These are phyloP conservation scores for Geotrichum aggregatum DNA, from an alignment of 1,139 yeast genomes.

Conservation along the genomic window DNA sequence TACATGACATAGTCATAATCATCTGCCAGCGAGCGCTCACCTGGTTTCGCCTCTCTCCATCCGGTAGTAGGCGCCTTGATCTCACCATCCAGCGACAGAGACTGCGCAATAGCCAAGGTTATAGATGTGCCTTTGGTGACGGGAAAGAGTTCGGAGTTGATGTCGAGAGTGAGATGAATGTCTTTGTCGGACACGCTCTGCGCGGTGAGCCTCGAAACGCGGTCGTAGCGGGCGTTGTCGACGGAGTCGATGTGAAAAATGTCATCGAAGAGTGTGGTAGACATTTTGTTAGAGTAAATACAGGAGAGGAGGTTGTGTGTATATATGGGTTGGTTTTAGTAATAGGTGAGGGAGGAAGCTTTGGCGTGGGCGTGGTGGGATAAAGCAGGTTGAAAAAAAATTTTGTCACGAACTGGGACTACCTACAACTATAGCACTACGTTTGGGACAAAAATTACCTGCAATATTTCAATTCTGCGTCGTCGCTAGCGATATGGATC, in stretches of 20 bases:
- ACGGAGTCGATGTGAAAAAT: conserved; percentile 81
- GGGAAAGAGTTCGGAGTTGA: conserved; percentile 90
- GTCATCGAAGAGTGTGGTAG: conserved; percentile 87
- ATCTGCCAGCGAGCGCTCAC: conserved; percentile 84
- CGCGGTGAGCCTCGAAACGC: conserved; percentile 85
- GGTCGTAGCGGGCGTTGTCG: conserved; percentile 88
- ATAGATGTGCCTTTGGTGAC: conserved; percentile 71
- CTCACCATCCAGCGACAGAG: conserved; percentile 59
- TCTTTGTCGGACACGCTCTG: conserved; percentile 80
- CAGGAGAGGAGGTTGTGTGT: neutral
- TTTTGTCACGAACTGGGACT: too few relatives aligned
- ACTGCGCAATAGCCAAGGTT: conserved; percentile 83
- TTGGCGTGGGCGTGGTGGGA: neutral
- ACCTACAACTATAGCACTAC: too few relatives aligned
- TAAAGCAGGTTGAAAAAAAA: neutral
- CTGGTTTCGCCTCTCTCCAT: conserved; percentile 83
- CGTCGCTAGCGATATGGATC: too few relatives aligned
- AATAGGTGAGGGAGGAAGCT: too few relatives aligned
- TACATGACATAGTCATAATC: conserved; percentile 98
- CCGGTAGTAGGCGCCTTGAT: conserved; percentile 57
- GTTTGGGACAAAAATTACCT: too few relatives aligned
- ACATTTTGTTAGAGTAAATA: too few relatives aligned
- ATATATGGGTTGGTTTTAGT: neutral
- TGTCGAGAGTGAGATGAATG: conserved; percentile 80
- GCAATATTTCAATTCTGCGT: too few relatives aligned